Conservation (phyloP, 371 early-diverging fungal genomes). For the Mortierella sp. region DNA sequence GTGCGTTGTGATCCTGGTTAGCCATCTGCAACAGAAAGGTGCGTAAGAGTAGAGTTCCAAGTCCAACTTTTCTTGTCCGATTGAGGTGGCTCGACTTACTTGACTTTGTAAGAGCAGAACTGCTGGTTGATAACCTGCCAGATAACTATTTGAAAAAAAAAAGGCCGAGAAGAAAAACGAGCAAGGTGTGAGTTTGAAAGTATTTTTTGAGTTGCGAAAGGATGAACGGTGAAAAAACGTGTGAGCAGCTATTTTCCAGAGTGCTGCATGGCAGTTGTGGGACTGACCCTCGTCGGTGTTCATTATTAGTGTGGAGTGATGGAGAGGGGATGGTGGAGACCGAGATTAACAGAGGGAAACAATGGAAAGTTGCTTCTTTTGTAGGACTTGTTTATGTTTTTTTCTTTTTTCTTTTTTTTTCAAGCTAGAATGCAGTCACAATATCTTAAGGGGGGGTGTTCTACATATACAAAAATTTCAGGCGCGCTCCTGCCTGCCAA, state of each 20-base stretch:
- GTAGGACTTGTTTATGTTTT: slow-evolving; percentile 16
- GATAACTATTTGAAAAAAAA: slow-evolving; percentile 68
- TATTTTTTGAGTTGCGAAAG: too few relatives aligned
- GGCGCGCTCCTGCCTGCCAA: background rate
- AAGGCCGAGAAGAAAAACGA: background rate
- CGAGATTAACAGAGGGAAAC: slow-evolving; percentile 17
- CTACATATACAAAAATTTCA: background rate
- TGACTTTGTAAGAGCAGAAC: slow-evolving; percentile 97
- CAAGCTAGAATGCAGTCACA: slow-evolving; percentile 1
- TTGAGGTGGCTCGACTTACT: slow-evolving; percentile 67
- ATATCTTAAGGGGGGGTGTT: background rate
- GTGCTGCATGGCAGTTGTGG: background rate
- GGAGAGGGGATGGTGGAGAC: slow-evolving; percentile 4
- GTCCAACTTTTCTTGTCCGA: background rate
- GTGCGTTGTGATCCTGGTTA: background rate
- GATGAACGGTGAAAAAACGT: background rate
- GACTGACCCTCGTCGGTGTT: slow-evolving; percentile 66
- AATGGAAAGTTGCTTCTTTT: background rate
- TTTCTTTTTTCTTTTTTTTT: slow-evolving; percentile 19
- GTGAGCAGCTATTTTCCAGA: background rate
- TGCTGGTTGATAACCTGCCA: slow-evolving; percentile 95
- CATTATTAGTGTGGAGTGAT: slow-evolving; percentile 42
- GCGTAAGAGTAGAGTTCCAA: background rate
- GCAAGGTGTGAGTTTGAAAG: background rate
- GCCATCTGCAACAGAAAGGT: background rate